These are phyloP conservation scores for Pichia kluyveri DNA, from an alignment of 805 yeast genomes.

Conservation along the genomic window DNA sequence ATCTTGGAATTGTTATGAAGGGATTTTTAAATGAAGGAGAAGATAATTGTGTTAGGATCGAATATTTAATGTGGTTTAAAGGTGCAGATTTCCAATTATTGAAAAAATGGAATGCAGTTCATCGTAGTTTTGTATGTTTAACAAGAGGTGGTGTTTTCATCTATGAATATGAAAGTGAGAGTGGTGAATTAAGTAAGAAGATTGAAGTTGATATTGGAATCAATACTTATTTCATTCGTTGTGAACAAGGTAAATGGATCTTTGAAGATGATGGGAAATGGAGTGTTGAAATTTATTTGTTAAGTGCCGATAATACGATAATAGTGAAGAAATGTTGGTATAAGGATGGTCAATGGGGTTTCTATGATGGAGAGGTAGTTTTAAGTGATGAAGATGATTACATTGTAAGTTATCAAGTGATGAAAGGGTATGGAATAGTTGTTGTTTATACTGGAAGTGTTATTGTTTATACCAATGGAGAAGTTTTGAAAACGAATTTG, in stretches of 20 bases:
- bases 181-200: too few relatives aligned
- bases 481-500: too few relatives aligned
- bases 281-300: too few relatives aligned
- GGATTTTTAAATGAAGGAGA: constrained; percentile 1
- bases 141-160: constrained; percentile 6
- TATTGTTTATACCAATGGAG: too few relatives aligned
- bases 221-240: constrained; percentile 1
- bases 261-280: background rate
- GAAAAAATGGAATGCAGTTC: background rate
- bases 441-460: too few relatives aligned
- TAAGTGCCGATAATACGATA: constrained; percentile 2
- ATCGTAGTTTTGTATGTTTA: constrained; percentile 8
- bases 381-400: background rate
- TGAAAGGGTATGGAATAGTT: too few relatives aligned
- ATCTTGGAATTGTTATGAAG: constrained; percentile 2
- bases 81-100: constrained; percentile 3
- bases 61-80: constrained; percentile 7
- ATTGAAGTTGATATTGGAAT: too few relatives aligned
- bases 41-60: background rate
- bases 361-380: background rate
- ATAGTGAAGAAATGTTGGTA: constrained; percentile 1
- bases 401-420: background rate
- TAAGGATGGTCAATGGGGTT: too few relatives aligned
- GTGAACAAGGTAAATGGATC: constrained; percentile 11
- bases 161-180: background rate